Evolutionary conservation across 1,284 basidiomycete genomes (phyloP).

Genomic region (Anthracocystis setariae): DNA sequence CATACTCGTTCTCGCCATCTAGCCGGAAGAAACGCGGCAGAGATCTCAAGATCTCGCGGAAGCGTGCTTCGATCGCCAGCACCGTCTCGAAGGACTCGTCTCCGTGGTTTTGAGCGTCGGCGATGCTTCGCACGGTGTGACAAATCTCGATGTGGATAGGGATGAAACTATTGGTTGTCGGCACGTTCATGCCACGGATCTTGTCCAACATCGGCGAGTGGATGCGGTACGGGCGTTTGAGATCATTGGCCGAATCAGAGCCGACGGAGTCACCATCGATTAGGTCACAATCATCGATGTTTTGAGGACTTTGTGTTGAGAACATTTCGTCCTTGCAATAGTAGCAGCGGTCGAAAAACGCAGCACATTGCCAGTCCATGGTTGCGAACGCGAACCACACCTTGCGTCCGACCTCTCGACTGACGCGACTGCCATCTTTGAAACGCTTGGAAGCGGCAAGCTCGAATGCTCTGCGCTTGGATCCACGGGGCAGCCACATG

Average conservation of each 20-base stretch:
- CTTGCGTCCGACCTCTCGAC: slow-evolving; percentile 40
- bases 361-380: slow-evolving; percentile 42
- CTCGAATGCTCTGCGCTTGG: slow-evolving; percentile 21
- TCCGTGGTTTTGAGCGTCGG: slow-evolving; percentile 35
- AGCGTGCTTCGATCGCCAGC: slow-evolving; percentile 50
- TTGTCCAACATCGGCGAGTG: slow-evolving; percentile 23
- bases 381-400: slow-evolving; percentile 49
- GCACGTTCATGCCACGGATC: slow-evolving; percentile 26
- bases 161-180: slow-evolving; percentile 54
- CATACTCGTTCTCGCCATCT: slow-evolving; percentile 55
- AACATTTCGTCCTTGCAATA: slow-evolving; percentile 46
- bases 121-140: slow-evolving; percentile 45
- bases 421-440: slow-evolving; percentile 37
- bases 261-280: slow-evolving; percentile 17
- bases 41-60: slow-evolving; percentile 41
- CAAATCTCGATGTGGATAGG: slow-evolving; percentile 51
- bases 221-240: slow-evolving; percentile 14
- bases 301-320: slow-evolving; percentile 52
- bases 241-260: slow-evolving; percentile 4
- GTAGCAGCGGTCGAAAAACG: slow-evolving; percentile 44
- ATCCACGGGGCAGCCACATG: slow-evolving; percentile 40
- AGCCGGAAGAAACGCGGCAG: slow-evolving; percentile 54
- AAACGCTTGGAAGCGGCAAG: slow-evolving; percentile 30
- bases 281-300: slow-evolving; percentile 56
- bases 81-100: slow-evolving; percentile 48